phyloP scores from a whole-genome alignment of 805 yeast genomes.

The Helenozyma baotianmanensis region DNA sequence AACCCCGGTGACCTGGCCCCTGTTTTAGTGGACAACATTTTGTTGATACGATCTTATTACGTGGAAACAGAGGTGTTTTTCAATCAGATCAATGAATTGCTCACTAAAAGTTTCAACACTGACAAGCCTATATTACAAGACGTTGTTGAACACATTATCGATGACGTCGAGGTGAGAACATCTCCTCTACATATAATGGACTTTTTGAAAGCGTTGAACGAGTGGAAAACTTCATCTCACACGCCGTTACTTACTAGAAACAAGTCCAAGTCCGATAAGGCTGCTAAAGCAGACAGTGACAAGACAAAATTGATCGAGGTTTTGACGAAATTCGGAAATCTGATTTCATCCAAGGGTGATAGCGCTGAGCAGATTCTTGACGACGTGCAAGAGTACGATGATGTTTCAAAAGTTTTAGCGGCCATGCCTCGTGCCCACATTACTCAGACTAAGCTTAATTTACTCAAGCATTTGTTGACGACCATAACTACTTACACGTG shows the following conservation, averaged over 20 bases:
- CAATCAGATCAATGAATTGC: conserved; percentile 17
- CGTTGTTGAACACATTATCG: conserved; percentile 9
- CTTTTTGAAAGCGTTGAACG: conserved; percentile 20
- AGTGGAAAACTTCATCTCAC: conserved; percentile 23
- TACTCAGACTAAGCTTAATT: conserved; percentile 19
- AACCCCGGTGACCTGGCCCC: conserved; percentile 21
- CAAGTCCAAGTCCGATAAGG: conserved; percentile 2
- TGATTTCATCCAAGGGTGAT: neutral
- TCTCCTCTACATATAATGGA: conserved; percentile 15
- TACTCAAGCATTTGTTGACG: conserved; percentile 22
- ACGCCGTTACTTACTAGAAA: conserved; percentile 15
- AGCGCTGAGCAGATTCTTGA: conserved; percentile 4
- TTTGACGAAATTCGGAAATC: conserved; percentile 27
- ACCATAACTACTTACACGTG: conserved; percentile 6
- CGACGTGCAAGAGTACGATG: conserved; percentile 2
- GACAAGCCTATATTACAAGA: conserved; percentile 7
- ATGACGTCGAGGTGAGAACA: neutral
- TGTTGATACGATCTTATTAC: conserved; percentile 21
- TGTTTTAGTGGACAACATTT: conserved; percentile 18
- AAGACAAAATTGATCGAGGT: conserved; percentile 32
- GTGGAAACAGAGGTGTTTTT: conserved; percentile 24
- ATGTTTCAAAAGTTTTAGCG: conserved; percentile 13
- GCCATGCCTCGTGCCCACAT: conserved; percentile 14
- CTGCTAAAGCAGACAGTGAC: conserved; percentile 21
- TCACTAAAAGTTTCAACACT: conserved; percentile 1